Percentiles rank a stretch among this genome's conserved stretches.
Conservation (phyloP, 2,329 filamentous ascomycete genomes). For the Xylariales sp. region DNA sequence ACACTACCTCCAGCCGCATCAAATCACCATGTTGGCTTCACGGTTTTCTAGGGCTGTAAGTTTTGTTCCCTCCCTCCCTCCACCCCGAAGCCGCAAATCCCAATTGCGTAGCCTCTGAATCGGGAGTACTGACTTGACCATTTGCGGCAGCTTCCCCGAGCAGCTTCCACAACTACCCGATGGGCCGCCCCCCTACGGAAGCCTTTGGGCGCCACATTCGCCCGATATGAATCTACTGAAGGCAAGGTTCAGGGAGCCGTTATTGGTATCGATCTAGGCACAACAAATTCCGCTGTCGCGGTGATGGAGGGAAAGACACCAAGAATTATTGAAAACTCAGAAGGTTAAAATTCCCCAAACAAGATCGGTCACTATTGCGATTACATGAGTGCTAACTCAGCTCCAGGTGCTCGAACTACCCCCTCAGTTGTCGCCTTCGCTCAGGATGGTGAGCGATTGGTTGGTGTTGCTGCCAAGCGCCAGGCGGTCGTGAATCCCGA, state of each 20-base stretch:
- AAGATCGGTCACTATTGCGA: conserved; percentile 17
- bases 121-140: conserved; percentile 32
- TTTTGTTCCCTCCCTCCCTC: conserved; percentile 41
- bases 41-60: conserved; percentile 81
- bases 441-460: conserved; percentile 93
- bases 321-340: conserved; percentile 97
- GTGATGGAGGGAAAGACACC: conserved; percentile 97
- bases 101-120: neutral
- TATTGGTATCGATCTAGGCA: conserved; percentile 98
- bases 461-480: conserved; percentile 97
- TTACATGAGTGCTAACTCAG: conserved; percentile 32
- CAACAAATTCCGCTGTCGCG: conserved; percentile 97
- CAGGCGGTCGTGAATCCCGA: conserved; percentile 98
- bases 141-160: conserved; percentile 77
- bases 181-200: conserved; percentile 75
- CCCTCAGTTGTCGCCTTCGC: conserved; percentile 96
- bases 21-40: conserved; percentile 75
- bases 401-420: conserved; percentile 83
- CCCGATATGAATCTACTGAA: conserved; percentile 81
- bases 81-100: no score
- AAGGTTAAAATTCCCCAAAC: conserved; percentile 69
- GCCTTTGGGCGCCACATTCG: conserved; percentile 78
- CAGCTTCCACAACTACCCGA: conserved; percentile 75
- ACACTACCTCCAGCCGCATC: conserved; percentile 41
- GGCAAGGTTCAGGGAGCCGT: conserved; percentile 94